Evolutionary conservation across 164 flowering plant genomes (phyloP), one percentile per base, ranked within the genome.

Genomic region (Annona cherimola): DNA sequence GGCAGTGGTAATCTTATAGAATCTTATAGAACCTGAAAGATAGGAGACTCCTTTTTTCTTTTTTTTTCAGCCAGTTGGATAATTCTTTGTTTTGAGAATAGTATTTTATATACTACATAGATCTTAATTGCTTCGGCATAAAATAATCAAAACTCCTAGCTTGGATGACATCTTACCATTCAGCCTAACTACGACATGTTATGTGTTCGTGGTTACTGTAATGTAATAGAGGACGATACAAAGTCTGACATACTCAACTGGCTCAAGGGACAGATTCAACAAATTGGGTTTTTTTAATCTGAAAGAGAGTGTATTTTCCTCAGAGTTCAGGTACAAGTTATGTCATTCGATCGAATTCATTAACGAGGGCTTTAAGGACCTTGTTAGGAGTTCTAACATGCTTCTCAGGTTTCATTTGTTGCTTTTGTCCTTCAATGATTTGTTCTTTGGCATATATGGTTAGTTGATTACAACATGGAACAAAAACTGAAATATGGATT

Each of bases 171-270:
- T 26, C 59, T 67, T 43, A 46, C 41, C 39, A 14, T 19, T 64
- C 85, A 89, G 91, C 78, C 88, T 72, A 85, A 87, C 76, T 77
- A 70, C 61, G 87, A 80, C 74, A 79, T 82, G 61, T 73, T 90
- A 45, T 92, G 97, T 76, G 80, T 84, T n/a, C 94, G 97, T 73
- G 99, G 97, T 67, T 94, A 91, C 73, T 92, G 97, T 95, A 84
- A 78, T 59, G 69, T 75, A 46, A 90, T 90, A 0, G 84, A 80
- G 71, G 83, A 78, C 78, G 67, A 73, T 45, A 76, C 91, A 60
- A 89, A 86, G 76, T 79, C 67, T 66, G 69, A 75, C 7, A 7
- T 79, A 39, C 76, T 82, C 67, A 83, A 84, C 46, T 90, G 92
- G 95, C 88, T 92, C 78, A 59, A 74, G 75, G 77, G 63, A 63